Evolutionary conservation across 306 rosid genomes (phyloP).

Genomic region (Luffa acutangula): DNA sequence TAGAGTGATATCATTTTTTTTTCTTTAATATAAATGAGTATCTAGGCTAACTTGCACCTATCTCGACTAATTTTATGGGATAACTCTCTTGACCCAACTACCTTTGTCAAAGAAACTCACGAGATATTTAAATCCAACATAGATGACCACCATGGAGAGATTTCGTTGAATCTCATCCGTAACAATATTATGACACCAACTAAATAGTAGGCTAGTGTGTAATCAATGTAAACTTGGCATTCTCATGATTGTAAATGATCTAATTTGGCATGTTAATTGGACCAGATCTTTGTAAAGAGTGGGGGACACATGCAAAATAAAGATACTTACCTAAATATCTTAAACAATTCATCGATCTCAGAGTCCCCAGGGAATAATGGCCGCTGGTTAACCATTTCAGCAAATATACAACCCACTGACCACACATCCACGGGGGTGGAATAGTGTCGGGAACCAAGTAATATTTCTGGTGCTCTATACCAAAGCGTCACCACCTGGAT

Average conservation of each 20-base stretch:
- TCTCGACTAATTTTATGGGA: not conserved
- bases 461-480: slow-evolving; percentile 99
- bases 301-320: not conserved
- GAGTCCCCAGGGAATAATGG: slow-evolving; percentile 99
- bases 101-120: not conserved
- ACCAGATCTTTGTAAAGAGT: not conserved
- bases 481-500: slow-evolving; percentile 91
- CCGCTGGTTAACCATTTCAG: slow-evolving; percentile 90
- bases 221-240: not conserved
- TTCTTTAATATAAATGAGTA: not conserved
- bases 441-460: slow-evolving; percentile 97
- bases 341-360: slow-evolving; percentile 93
- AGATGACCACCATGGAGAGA: not conserved
- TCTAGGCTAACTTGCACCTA: not conserved
- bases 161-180: not conserved
- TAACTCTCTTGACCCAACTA: too few species aligned
- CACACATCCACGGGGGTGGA: slow-evolving; percentile 98
- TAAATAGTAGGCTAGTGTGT: not conserved
- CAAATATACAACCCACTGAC: slow-evolving; percentile 99
- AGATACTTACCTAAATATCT: slow-evolving; percentile 74
- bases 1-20: not conserved
- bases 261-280: not conserved
- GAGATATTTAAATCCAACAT: not conserved
- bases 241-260: not conserved
- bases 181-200: not conserved